Percentiles rank a stretch among this genome's conserved stretches.
Evolutionary conservation across 805 yeast species (phyloP).

Genomic region (Lipomyces sp.): DNA sequence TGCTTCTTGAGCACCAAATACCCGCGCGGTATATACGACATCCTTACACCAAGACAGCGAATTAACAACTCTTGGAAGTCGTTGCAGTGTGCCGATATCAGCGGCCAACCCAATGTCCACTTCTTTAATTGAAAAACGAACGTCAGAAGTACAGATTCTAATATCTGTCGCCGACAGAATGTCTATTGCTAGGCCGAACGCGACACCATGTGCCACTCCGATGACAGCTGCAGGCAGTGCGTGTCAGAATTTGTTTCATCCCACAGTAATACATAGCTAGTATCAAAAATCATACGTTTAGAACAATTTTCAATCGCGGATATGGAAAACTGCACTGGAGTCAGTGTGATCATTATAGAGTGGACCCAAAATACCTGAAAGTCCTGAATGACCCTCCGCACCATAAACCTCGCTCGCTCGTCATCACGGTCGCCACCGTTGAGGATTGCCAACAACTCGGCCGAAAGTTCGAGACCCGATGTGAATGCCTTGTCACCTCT

Average conservation of each 20-base stretch:
- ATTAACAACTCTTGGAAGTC: slow-evolving; percentile 59
- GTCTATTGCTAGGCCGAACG: slow-evolving; percentile 72
- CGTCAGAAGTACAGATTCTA: slow-evolving; percentile 59
- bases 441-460: slow-evolving; percentile 18
- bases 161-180: slow-evolving; percentile 63
- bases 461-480: slow-evolving; percentile 65
- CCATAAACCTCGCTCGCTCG: slow-evolving; percentile 41
- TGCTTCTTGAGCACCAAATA: slow-evolving; percentile 62
- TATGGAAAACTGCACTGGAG: slow-evolving; percentile 15
- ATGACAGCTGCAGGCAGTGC: slow-evolving; percentile 55
- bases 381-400: slow-evolving; percentile 52
- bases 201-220: slow-evolving; percentile 65
- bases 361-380: slow-evolving; percentile 62
- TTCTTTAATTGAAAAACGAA: slow-evolving; percentile 65
- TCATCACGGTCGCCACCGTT: slow-evolving; percentile 28
- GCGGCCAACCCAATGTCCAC: slow-evolving; percentile 76
- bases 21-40: slow-evolving; percentile 64
- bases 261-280: neutral
- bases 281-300: slow-evolving; percentile 22
- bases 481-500: slow-evolving; percentile 60
- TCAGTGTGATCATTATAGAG: slow-evolving; percentile 34
- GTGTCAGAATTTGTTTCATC: neutral
- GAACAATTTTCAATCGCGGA: slow-evolving; percentile 35
- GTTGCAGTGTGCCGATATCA: slow-evolving; percentile 76
- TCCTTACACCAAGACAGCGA: slow-evolving; percentile 65